Conservation (phyloP, 148 eudicot species). For the Chenopodium quinoa region DNA sequence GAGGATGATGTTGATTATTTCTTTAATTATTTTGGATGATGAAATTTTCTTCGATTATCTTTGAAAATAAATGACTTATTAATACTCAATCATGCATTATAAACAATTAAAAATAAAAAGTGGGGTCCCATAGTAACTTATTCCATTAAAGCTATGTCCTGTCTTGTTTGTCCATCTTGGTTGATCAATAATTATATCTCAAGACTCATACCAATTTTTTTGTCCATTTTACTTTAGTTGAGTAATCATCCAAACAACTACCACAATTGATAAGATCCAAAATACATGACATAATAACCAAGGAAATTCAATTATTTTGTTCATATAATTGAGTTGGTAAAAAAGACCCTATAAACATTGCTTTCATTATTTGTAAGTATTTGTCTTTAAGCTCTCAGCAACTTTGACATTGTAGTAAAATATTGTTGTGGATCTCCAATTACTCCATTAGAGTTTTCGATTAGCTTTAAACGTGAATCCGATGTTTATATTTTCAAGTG, state of each 20-base stretch:
- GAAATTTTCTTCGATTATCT: neutral
- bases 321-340: neutral
- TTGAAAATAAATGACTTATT: neutral
- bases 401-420: neutral
- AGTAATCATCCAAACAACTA: constrained; percentile 36
- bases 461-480: neutral
- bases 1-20: constrained; percentile 9
- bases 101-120: neutral
- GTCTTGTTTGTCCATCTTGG: constrained; percentile 39
- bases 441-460: neutral
- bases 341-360: neutral
- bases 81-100: constrained; percentile 27
- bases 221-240: constrained; percentile 31
- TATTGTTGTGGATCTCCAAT: neutral
- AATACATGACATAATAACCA: constrained; percentile 20
- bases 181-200: constrained; percentile 33
- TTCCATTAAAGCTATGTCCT: constrained; percentile 32
- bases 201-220: constrained; percentile 14
- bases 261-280: constrained; percentile 25
- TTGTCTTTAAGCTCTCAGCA: neutral
- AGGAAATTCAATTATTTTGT: constrained; percentile 9
- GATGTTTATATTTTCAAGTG: neutral
- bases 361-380: neutral
- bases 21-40: neutral
- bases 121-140: constrained; percentile 16